Evolutionary conservation across 495 filamentous ascomycete genomes (phyloP), one percentile per base, ranked within the genome.

Genomic region (Barbatosphaeria neglecta): DNA sequence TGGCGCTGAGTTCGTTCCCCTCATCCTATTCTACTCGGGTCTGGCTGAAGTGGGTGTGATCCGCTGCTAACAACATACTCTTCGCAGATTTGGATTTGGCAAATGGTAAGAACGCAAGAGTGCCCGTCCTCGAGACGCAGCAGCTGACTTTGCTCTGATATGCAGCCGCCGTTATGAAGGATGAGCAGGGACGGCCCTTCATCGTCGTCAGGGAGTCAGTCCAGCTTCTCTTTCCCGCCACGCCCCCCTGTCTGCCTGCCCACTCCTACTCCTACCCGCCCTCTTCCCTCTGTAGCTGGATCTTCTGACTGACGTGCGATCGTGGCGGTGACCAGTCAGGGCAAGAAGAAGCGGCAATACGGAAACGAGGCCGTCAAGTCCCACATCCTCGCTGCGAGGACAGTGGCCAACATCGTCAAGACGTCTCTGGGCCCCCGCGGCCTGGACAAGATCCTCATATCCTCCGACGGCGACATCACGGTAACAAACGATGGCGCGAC

Each of bases 401-500:
- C 92, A 31, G 89, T 98, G 50, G 84, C 93, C 49, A 93, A 86
- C 67, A 94, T 97, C 54, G 88, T 99, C 65, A 95, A 94, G 73
- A 90, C 87, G 53, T 99, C 92, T 58, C 71, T 99, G 63, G 92
- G 92, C 40, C 92, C 92, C 46, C 84, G 93, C 55, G 92, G 92
- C 46, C 80, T 99, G 56, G 92, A 99, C 73, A 99, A 99, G 72
- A 99, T 99, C 59, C 74, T 99, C 53, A 99, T 99, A 56, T 99
- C 92, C 38, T 87, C 92, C 24, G 92, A 99, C 65, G 92, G 92
- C 61, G 92, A 97, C 67, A 99, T 99, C 64, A 99, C 92, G 37
- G 90, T 99, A 40, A 99, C 92, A 48, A 99, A 99, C 63, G 92
- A 99, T 74, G 92, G 92, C 58, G 92, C 92, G 46, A 99, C 92